These are phyloP conservation scores for Phylloporus arenicola DNA, from an alignment of 768 basidiomycete species.

Conservation along the genomic window DNA sequence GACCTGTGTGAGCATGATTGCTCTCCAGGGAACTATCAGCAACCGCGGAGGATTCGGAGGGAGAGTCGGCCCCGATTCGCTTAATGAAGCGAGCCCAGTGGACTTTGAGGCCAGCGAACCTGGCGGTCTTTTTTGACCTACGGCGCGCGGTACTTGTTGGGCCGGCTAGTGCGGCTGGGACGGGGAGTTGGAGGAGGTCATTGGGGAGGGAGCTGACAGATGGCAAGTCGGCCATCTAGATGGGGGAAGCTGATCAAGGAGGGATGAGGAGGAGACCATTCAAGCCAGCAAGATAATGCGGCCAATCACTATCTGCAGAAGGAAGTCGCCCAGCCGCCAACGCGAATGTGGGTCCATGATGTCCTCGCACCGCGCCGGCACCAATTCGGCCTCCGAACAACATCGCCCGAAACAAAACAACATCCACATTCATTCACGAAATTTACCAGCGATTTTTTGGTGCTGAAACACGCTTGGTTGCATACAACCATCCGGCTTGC, in stretches of 20 bases:
- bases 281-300: not conserved
- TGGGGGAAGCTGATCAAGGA: not conserved
- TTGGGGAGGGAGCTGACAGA: slow-evolving; percentile 4
- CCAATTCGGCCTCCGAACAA: slow-evolving; percentile 13
- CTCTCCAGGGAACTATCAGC: slow-evolving; percentile 45
- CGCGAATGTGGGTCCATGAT: slow-evolving; percentile 2
- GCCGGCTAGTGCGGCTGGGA: slow-evolving; percentile 36
- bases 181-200: slow-evolving; percentile 32
- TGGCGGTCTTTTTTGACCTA: slow-evolving; percentile 35
- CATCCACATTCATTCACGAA: not conserved
- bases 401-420: not conserved
- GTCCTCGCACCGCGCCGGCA: not conserved
- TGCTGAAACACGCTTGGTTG: too few relatives aligned
- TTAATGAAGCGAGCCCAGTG: slow-evolving; percentile 50
- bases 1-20: slow-evolving; percentile 24
- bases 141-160: slow-evolving; percentile 18
- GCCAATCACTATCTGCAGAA: slow-evolving; percentile 3
- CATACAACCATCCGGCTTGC: not conserved
- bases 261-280: slow-evolving; percentile 1
- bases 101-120: slow-evolving; percentile 34
- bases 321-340: slow-evolving; percentile 11
- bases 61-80: slow-evolving; percentile 52
- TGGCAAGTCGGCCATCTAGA: slow-evolving; percentile 7
- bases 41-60: slow-evolving; percentile 48
- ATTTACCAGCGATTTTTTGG: not conserved